These are phyloP conservation scores for Vitis hybrid DNA, from an alignment of 177 flowering plant species.

Conservation along the genomic window DNA sequence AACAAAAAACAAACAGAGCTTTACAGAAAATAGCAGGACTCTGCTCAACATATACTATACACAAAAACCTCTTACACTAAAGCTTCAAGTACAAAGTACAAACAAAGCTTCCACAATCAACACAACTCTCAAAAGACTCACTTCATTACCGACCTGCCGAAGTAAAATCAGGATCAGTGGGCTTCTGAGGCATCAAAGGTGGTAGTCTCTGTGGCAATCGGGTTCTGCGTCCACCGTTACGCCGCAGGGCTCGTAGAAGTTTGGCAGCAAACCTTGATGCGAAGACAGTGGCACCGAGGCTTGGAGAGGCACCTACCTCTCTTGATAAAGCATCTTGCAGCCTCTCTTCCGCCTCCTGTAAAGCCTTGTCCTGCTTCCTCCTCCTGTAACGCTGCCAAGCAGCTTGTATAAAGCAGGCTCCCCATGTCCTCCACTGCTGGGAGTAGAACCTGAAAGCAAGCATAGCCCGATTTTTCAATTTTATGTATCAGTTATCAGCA, in stretches of 20 bases:
- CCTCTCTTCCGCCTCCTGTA: conserved; percentile 30
- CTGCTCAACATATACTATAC: too few relatives aligned
- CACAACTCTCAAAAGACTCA: too few relatives aligned
- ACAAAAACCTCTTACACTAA: too few relatives aligned
- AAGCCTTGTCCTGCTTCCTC: conserved; percentile 24
- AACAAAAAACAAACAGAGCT: too few relatives aligned
- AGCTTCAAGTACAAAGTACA: too few relatives aligned
- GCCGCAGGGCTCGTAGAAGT: conserved; percentile 19
- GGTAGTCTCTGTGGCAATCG: too few relatives aligned
- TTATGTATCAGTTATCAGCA: too few relatives aligned
- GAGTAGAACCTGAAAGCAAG: conserved; percentile 27
- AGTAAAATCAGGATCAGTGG: too few relatives aligned
- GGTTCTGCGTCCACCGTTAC: not conserved
- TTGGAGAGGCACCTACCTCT: conserved; percentile 10
- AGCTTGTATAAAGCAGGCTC: conserved; percentile 39
- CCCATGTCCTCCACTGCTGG: conserved; percentile 47
- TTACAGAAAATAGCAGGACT: too few relatives aligned
- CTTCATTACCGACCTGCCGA: too few relatives aligned
- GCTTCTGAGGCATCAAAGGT: too few relatives aligned
- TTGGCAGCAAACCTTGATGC: conserved; percentile 38
- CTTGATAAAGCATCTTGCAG: conserved; percentile 24
- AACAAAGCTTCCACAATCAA: too few relatives aligned
- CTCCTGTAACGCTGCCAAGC: conserved; percentile 36
- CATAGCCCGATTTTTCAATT: not conserved
- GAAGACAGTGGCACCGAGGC: conserved; percentile 28